Evolutionary conservation across 1,139 yeast genomes (phyloP), one percentile per base, ranked within the genome.

Genomic region (Diutina rugosa): DNA sequence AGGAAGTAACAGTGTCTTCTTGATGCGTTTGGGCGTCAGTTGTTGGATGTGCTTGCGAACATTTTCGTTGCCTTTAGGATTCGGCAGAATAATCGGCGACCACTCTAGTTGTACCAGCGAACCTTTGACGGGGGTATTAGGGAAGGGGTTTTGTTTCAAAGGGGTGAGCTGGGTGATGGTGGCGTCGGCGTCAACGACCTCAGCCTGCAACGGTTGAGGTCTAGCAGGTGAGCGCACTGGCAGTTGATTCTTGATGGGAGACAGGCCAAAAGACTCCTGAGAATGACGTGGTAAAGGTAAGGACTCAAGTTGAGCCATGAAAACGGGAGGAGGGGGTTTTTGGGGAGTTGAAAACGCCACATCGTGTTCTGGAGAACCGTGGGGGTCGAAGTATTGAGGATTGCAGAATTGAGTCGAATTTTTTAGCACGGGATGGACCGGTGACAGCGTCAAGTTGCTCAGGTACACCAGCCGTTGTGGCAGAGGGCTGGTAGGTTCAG

Each of bases 1-100:
- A 21, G 97, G 97, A 51, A 91, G 71, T 18, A 95, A 82, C 0
- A 96, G 85, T 1, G 85, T 79, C 61, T 80, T 80, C 56, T 81
- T 80, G 28, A 81, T 72, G 6, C 53, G 53, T 38, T 51, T 41
- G 30, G 46, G 54, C 46, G 54, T 51, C 54, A 51, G 54, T 29
- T 38, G 46, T 29, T 38, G 54, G 26, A 38, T 41, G 28, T 41
- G 54, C 14, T 51, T 51, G 55, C 69, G 68, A 14, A 74, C 73
- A 58, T 74, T 76, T 46, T 65, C 64, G 28, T 74, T 67, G 2
- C 72, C 69, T 61, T 73, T 74, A 7, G 72, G 71, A 56, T 71
- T 70, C 18, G 81, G 79, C 54, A 79, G 73, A 16, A 80, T 72
- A 9, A 80, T 75, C 4, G 85, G 83, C 61, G 82, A 78, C 85